Conservation (phyloP, 1,284 basidiomycete species). For the Anthracocystis panici-leucophaei region DNA sequence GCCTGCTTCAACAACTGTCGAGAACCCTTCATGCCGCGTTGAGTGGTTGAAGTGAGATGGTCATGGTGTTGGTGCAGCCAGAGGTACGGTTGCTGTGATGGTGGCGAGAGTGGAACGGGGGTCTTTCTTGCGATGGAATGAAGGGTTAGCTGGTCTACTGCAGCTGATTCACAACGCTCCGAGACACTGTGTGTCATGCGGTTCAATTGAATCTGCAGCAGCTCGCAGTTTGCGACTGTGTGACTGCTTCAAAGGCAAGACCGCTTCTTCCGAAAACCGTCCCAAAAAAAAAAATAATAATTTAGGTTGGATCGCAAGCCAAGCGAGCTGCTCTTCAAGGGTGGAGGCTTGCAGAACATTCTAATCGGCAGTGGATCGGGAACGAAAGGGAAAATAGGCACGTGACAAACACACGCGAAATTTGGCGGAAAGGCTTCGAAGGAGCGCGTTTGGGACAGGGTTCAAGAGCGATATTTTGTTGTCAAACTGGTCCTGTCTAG, state of each 20-base stretch:
- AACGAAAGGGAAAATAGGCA: conserved; percentile 1
- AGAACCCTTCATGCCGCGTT: conserved; percentile 28
- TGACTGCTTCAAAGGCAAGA: not conserved
- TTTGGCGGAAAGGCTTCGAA: not conserved
- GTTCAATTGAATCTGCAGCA: conserved; percentile 2
- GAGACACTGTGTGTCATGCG: conserved; percentile 4
- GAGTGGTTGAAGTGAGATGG: not conserved
- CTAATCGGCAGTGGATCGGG: conserved; percentile 5
- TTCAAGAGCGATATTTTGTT: conserved; percentile 11
- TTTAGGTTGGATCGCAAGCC: not conserved
- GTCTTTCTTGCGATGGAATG: not conserved
- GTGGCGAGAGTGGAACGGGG: not conserved
- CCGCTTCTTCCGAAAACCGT: not conserved
- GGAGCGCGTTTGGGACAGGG: conserved; percentile 18
- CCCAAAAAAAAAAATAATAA: conserved; percentile 7
- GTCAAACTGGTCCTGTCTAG: too few relatives aligned
- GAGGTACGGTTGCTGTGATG: conserved; percentile 2
- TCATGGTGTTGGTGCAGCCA: conserved; percentile 13
- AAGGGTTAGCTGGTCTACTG: not conserved
- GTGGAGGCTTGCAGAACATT: conserved; percentile 11
- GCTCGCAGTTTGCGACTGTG: conserved; percentile 1
- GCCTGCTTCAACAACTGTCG: conserved; percentile 15
- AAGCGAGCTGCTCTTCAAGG: conserved; percentile 1
- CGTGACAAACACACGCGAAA: conserved; percentile 29
- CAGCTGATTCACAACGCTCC: conserved; percentile 7